Percentiles rank a stretch among this genome's conserved stretches.
Conservation (phyloP, 768 basidiomycete genomes). For the Calocybe gangraenosa region DNA sequence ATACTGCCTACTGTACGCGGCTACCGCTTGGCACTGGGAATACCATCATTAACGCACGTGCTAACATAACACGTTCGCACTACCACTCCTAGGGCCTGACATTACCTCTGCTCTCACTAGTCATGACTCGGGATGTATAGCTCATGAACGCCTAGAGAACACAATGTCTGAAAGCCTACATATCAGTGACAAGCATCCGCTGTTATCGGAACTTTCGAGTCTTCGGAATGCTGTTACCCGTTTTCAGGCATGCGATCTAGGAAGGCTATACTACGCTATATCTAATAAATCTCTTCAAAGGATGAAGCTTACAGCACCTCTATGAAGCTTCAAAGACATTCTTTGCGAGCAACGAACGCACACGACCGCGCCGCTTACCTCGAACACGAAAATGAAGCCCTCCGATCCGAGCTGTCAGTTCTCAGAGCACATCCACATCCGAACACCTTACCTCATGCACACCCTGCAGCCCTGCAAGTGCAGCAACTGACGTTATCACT, state of each 20-base stretch:
- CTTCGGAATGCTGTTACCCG: slow-evolving; percentile 41
- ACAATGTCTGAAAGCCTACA: slow-evolving; percentile 6
- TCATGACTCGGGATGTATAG: no score
- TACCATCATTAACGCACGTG: no score
- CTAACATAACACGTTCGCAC: no score
- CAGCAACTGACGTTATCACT: slow-evolving; percentile 65
- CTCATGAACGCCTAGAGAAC: no score
- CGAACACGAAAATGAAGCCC: slow-evolving; percentile 54
- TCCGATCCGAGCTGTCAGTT: slow-evolving; percentile 50
- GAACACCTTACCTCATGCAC: slow-evolving; percentile 22
- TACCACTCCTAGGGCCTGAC: no score
- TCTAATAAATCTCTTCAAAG: slow-evolving; percentile 30
- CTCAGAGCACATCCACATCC: slow-evolving; percentile 53
- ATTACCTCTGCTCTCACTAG: no score
- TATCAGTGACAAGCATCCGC: slow-evolving; percentile 36
- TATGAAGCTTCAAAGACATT: slow-evolving; percentile 60
- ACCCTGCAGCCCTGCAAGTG: slow-evolving; percentile 28
- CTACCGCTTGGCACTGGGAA: no score
- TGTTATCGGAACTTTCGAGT: slow-evolving; percentile 41
- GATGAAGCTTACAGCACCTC: slow-evolving; percentile 68
- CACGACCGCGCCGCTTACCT: slow-evolving; percentile 44
- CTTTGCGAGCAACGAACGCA: slow-evolving; percentile 47
- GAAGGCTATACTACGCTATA: slow-evolving; percentile 3
- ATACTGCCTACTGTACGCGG: no score
- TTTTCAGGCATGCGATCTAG: slow-evolving; percentile 40